Evolutionary conservation across 257 asterid species (phyloP), one percentile per base, ranked within the genome.

Genomic region (Leptodermis oblonga): DNA sequence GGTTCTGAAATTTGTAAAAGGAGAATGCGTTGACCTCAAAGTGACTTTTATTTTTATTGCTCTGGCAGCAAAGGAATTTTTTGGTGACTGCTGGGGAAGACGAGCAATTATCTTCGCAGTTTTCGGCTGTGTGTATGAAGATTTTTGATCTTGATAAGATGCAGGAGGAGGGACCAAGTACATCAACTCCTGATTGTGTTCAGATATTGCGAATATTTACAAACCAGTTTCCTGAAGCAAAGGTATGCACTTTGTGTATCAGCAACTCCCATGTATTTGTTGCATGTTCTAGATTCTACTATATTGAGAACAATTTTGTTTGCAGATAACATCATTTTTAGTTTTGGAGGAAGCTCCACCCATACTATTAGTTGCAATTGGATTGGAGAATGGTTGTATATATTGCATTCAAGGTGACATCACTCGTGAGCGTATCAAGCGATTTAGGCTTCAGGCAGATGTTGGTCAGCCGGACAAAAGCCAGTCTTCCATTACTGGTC

Each of bases 331-430:
- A 0, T 90, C 91, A 3, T 93, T 93, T 79, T 62, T 84, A 36
- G 96, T 90, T 55, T 77, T 88, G 56, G 99, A 93, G 80, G 99
- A 93, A 83, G 90, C 91, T 71, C 97, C 99, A 1, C 99, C 97
- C 23, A 83, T 91, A 67, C 82, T 90, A 64, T 84, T 93, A 48
- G 87, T 93, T 79, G 97, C 95, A 65, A 86, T 90, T 75, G 99
- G 99, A 74, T 73, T 90, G 76, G 96, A 86, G 69, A 93, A 88
- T 61, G 97, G 99, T 63, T 82, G 81, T 77, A 85, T 93, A 73
- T 93, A 93, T 78, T 93, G 99, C 84, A 93, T 90, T 77, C 97
- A 87, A 84, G 99, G 99, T 11, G 99, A 93, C 74, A 75, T 93
- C 78, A 96, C 97, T 41, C 99, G 99, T 23, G 99, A 93, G 75